phyloP scores from a whole-genome alignment of 2,329 filamentous ascomycete genomes.

The Aspergillus floridensis region DNA sequence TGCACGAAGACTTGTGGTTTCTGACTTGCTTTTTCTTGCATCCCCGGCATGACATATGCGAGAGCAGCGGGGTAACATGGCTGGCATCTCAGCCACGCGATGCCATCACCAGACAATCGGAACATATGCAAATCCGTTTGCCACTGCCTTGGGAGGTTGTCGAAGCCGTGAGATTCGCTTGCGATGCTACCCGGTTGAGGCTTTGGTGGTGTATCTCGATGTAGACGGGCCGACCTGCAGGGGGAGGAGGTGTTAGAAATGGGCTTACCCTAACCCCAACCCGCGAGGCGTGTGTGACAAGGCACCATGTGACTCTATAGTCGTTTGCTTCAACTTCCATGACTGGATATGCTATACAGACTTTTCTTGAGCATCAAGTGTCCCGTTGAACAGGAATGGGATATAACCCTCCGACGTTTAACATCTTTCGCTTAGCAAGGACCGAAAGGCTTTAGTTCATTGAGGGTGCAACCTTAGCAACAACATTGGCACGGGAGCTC shows the following conservation, averaged over 20 bases:
- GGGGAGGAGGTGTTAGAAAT: not conserved
- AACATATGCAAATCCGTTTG: not conserved
- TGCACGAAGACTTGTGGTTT: constrained; percentile 1
- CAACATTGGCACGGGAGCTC: not conserved
- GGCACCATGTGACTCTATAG: not conserved
- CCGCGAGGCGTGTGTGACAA: not conserved
- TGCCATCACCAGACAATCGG: constrained; percentile 18
- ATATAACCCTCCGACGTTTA: not conserved
- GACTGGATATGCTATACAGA: not conserved
- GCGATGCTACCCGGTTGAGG: not conserved
- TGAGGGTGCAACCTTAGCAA: not conserved
- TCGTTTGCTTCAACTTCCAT: not conserved
- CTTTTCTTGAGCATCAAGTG: not conserved
- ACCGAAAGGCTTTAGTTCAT: too few relatives aligned
- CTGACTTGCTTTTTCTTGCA: constrained; percentile 4
- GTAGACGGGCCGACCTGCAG: not conserved
- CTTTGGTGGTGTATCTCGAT: constrained; percentile 1
- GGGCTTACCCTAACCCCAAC: not conserved
- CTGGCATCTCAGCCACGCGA: constrained; percentile 16
- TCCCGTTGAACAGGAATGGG: not conserved
- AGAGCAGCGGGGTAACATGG: constrained; percentile 13
- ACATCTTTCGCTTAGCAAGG: not conserved
- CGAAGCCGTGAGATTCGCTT: not conserved
- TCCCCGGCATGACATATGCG: constrained; percentile 1
- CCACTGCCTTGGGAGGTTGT: not conserved